Evolutionary conservation across 345 rosid genomes (phyloP).

Genomic region (Brassica cretica): DNA sequence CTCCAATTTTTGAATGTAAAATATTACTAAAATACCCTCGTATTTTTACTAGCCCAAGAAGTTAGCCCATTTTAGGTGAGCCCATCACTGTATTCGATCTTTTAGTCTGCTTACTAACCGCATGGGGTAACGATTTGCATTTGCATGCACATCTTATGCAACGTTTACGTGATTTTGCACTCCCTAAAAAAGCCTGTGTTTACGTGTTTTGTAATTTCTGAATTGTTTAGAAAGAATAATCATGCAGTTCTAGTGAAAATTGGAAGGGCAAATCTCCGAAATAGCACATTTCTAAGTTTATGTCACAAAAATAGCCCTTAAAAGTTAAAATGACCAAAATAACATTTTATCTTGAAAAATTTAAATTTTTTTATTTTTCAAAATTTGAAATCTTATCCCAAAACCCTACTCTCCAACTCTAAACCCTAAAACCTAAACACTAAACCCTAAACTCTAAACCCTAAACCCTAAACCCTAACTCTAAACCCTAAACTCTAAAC

Average conservation of each 20-base stretch:
- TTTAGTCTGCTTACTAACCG: not conserved
- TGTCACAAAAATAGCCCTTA: too few relatives aligned
- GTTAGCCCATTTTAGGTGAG: constrained; percentile 1
- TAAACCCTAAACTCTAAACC: too few relatives aligned
- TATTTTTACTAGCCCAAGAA: not conserved
- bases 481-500: too few relatives aligned
- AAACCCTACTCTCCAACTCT: too few relatives aligned
- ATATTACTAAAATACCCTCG: not conserved
- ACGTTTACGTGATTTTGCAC: not conserved
- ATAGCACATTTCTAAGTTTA: too few relatives aligned
- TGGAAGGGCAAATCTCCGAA: too few relatives aligned
- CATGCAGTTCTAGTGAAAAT: not conserved
- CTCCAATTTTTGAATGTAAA: constrained; percentile 28
- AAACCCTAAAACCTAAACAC: too few relatives aligned
- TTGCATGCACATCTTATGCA: not conserved
- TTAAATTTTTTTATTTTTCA: too few relatives aligned
- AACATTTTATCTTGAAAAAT: too few relatives aligned
- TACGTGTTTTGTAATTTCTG: not conserved
- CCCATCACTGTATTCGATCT: not conserved
- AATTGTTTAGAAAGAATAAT: not conserved
- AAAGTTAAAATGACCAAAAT: too few relatives aligned
- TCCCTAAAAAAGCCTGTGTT: not conserved
- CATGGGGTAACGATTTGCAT: not conserved
- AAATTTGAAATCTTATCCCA: too few relatives aligned
- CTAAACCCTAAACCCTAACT: too few relatives aligned